Conservation (phyloP, 495 filamentous ascomycete species). For the Parathielavia appendiculata region DNA sequence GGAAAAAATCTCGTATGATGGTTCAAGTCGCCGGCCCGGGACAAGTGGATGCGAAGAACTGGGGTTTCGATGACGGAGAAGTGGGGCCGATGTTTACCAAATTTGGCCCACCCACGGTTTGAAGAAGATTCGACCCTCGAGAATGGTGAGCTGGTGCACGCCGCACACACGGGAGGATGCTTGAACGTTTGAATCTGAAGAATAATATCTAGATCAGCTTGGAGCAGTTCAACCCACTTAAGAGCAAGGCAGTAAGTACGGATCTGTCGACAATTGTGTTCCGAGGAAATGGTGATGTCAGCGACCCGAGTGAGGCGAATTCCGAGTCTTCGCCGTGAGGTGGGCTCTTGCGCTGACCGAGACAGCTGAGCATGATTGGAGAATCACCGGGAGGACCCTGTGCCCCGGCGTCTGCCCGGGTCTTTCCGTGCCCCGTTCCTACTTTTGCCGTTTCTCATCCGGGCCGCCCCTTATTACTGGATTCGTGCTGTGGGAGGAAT, state of each 20-base stretch:
- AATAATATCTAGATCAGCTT: too few species aligned
- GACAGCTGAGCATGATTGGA: too few species aligned
- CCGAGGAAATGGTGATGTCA: conserved; percentile 19
- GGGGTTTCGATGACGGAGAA: background rate
- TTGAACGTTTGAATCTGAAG: too few species aligned
- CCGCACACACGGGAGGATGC: too few species aligned
- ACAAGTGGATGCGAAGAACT: background rate
- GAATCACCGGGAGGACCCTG: too few species aligned
- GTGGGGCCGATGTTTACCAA: conserved; percentile 8
- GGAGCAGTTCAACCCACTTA: too few species aligned
- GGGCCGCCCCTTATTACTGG: background rate
- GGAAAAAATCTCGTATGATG: conserved; percentile 14
- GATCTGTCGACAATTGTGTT: background rate
- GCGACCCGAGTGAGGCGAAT: background rate
- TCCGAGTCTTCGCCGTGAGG: conserved; percentile 21
- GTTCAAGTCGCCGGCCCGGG: background rate
- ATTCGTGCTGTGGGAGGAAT: too few species aligned
- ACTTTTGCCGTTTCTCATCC: conserved; percentile 4
- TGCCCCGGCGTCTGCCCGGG: too few species aligned
- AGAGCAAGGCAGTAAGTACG: background rate
- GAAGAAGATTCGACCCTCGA: background rate
- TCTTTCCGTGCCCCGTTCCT: conserved; percentile 1
- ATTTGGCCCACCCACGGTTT: too few species aligned
- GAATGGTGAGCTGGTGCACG: too few species aligned
- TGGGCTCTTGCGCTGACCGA: conserved; percentile 2